phyloP scores from a whole-genome alignment of 768 basidiomycete genomes.

The Coprinellus micaceus region DNA sequence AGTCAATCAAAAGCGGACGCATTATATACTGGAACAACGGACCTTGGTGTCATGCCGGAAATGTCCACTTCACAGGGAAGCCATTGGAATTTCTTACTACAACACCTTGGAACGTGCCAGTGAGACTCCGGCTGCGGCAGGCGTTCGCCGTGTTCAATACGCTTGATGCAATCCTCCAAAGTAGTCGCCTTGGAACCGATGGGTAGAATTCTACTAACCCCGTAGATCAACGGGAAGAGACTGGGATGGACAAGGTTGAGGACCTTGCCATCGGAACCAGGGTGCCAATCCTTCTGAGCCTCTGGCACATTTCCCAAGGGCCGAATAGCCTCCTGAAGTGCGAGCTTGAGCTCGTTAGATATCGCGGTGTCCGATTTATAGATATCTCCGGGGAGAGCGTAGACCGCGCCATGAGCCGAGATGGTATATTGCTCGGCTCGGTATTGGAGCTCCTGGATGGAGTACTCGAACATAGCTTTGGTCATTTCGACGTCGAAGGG shows the following conservation, averaged over 20 bases:
- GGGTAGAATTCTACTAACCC: slow-evolving; percentile 19
- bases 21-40: neutral
- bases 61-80: slow-evolving; percentile 19
- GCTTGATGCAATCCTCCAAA: slow-evolving; percentile 13
- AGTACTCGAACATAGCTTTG: slow-evolving; percentile 15
- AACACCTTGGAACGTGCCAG: neutral
- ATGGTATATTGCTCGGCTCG: slow-evolving; percentile 10
- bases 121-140: neutral
- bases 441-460: slow-evolving; percentile 18
- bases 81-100: slow-evolving; percentile 20
- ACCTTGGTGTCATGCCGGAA: slow-evolving; percentile 12
- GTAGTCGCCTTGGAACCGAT: neutral
- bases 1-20: neutral
- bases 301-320: slow-evolving; percentile 33
- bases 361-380: slow-evolving; percentile 27
- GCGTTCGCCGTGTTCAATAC: slow-evolving; percentile 8
- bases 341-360: slow-evolving; percentile 14
- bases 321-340: slow-evolving; percentile 18
- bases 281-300: slow-evolving; percentile 41
- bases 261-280: slow-evolving; percentile 36
- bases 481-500: slow-evolving; percentile 12
- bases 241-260: slow-evolving; percentile 45
- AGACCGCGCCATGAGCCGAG: slow-evolving; percentile 11
- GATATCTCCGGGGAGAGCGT: slow-evolving; percentile 13
- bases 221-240: slow-evolving; percentile 35